A percentile compares a stretch with the other conserved stretches of the same genome.
Evolutionary conservation across 352 stramenopile genomes (phyloP).

Genomic region (Phytophthora tubulina): DNA sequence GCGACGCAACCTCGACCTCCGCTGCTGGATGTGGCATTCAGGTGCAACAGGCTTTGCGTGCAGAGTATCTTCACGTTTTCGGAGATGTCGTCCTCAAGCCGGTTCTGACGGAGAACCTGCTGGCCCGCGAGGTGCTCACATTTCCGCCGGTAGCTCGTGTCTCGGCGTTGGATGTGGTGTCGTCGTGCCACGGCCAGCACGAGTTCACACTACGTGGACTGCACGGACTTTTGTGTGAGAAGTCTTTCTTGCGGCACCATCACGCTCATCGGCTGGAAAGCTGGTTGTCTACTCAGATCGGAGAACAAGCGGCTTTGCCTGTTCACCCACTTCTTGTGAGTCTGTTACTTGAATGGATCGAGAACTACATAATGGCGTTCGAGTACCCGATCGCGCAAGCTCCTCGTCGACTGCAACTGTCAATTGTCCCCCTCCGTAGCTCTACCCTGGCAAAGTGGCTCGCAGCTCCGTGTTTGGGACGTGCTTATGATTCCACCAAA

Average conservation of each 20-base stretch:
- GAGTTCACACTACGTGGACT: conserved; percentile 66
- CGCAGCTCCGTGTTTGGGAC: conserved; percentile 32
- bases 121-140: conserved; percentile 65
- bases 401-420: conserved; percentile 62
- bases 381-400: conserved; percentile 72
- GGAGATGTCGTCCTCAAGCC: conserved; percentile 73
- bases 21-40: conserved; percentile 30
- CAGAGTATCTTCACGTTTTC: conserved; percentile 69
- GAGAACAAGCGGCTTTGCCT: conserved; percentile 50
- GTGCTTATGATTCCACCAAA: conserved; percentile 13
- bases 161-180: conserved; percentile 40
- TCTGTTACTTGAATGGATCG: conserved; percentile 72
- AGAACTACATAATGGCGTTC: conserved; percentile 83
- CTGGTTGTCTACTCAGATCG: conserved; percentile 59
- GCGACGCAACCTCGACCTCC: conserved; percentile 20
- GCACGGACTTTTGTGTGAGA: conserved; percentile 67
- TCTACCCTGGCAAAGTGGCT: conserved; percentile 54
- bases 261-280: conserved; percentile 62
- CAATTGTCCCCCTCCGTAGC: conserved; percentile 65
- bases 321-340: conserved; percentile 66
- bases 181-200: conserved; percentile 44
- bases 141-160: conserved; percentile 48
- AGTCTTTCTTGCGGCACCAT: conserved; percentile 74
- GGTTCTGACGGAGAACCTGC: conserved; percentile 70
- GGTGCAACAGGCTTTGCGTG: conserved; percentile 49